Evolutionary conservation across 164 flowering plant species (phyloP), one percentile per base, ranked within the genome.

Genomic region (Euptelea pleiosperma): DNA sequence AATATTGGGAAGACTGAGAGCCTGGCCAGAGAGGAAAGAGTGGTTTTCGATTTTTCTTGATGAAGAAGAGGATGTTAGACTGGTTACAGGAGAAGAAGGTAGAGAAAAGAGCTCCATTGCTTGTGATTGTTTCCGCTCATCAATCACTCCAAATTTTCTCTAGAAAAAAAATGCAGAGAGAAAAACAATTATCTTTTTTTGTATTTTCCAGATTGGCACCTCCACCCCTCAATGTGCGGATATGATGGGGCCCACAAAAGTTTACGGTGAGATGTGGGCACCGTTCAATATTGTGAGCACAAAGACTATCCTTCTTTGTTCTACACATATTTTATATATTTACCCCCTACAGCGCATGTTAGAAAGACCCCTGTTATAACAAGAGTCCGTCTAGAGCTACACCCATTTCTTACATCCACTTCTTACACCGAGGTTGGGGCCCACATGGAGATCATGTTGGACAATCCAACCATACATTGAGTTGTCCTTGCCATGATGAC

Each of bases 81-180:
- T 66, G 19, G 76, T 39, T 26, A 66, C 26, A 29, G 71, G 56
- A 31, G 72, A 60, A 41, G 76, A 65, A 11, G 58, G 64, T 15
- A 78, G 55, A 9, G 75, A 67, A 25, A 68, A 64, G 47, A 68
- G 58, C 70, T 72, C 82, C 87, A 82, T 84, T 49, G 45, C 58
- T 44, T 1, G 47, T 44, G 36, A 19, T 44, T 14, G 28, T 8
- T 44, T 21, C 39, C 15, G 35, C 34, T 11, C 39, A 29, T 10
- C 34, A 31, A 30, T 11, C 15, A 25, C 45, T n/a, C 7, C n/a
- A 3, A 6, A 1, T 7, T 5, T 35, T 33, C 16, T 25, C 9
- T 26, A 10, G 26, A 21, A 19, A 48, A 12, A 35, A 44, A 44
- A 25, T n/a, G 9, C 10, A 55, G 26, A 55, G 16, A 57, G 22